Evolutionary conservation across 2,329 filamentous ascomycete genomes (phyloP), one percentile per base, ranked within the genome.

Genomic region (Colletotrichum tanaceti): DNA sequence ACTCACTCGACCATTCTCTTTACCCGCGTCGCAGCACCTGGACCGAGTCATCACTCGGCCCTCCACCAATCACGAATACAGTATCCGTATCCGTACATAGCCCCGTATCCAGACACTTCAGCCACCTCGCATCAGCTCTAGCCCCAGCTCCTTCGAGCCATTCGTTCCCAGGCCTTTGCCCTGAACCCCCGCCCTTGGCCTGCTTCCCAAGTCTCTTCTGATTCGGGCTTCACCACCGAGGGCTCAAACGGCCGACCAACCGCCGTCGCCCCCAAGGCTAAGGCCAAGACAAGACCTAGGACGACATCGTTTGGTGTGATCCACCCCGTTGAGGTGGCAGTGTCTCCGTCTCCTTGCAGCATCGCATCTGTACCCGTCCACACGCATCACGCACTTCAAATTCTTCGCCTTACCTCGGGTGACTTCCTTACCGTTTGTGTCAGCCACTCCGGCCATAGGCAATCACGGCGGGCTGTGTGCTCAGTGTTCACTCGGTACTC

Each of bases 201-300:
- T 39, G 53, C 64, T 43, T 16, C n/a, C 58, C 65, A 64, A 32
- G n/a, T 10, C 46, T 20, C 47, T 43, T 61, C 63, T 49, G 10
- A 60, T 68, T 68, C 60, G 50, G 65, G 65, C 53, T 64, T 58
- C 53, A 68, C 65, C 52, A 64, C 60, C 65, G 65, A 68, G 53
- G 53, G 39, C 16, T 53, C 50, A 58, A 58, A 68, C 38, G 28
- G 43, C 65, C 60, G 53, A 64, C 60, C 60, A 68, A 64, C 60
- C 65, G 53, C 65, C 60, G 65, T 55, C 58, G 58, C 39, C 58
- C 38, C 63, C 50, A 55, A 60, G 22, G 41, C 63, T 38, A 60
- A 52, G 35, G 43, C 57, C 46, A 38, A 46, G 32, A 35, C 16
- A 53, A 10, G 47, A 62, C 13, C 47, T 10, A 53, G 50, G 50